phyloP scores from a whole-genome alignment of 352 stramenopile species.

The Discostella stelligera region DNA sequence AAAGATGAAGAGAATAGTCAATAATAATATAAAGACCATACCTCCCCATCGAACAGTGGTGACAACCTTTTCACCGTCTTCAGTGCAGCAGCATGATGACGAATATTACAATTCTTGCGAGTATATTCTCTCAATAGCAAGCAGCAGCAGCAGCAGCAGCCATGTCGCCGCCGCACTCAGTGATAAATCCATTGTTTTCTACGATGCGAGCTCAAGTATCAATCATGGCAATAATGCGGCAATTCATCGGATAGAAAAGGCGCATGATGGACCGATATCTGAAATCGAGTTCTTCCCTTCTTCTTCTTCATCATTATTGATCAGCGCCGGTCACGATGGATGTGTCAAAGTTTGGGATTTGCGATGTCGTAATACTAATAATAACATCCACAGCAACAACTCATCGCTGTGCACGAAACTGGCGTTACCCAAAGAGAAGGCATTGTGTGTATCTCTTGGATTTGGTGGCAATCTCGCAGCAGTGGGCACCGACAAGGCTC shows the following conservation, averaged over 20 bases:
- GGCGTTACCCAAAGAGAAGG: conserved; percentile 49
- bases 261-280: conserved; percentile 42
- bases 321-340: conserved; percentile 43
- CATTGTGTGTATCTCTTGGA: conserved; percentile 63
- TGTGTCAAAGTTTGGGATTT: conserved; percentile 45
- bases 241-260: conserved; percentile 26
- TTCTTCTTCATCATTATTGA: conserved; percentile 24
- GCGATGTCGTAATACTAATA: conserved; percentile 1
- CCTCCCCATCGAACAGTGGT: conserved; percentile 27
- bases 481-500: conserved; percentile 61
- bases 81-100: not conserved
- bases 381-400: too few species aligned
- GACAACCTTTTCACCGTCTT: conserved; percentile 34
- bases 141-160: not conserved
- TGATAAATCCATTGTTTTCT: conserved; percentile 39
- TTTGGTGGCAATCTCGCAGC: conserved; percentile 69
- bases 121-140: conserved; percentile 46
- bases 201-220: conserved; percentile 12
- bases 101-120: conserved; percentile 42
- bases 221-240: not conserved
- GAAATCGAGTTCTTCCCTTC: conserved; percentile 37
- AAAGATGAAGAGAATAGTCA: too few species aligned
- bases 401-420: conserved; percentile 10
- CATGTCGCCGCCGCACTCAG: conserved; percentile 37
- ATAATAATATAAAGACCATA: too few species aligned